These are phyloP conservation scores for Podospora sp. DNA, from an alignment of 495 filamentous ascomycete genomes.

Conservation along the genomic window DNA sequence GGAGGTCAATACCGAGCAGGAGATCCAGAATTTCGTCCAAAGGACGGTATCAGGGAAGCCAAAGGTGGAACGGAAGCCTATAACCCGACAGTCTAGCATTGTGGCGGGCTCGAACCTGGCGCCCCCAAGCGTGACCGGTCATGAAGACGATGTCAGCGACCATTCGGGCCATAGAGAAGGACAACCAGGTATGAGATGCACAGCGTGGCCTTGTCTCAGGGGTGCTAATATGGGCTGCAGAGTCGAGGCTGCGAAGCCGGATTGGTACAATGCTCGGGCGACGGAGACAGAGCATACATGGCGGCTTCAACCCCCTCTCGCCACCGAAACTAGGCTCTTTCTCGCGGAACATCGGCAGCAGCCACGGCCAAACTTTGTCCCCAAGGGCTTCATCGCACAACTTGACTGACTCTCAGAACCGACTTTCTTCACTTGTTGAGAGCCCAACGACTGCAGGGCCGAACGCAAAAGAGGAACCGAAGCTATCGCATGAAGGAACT, in stretches of 20 bases:
- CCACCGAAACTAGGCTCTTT: constrained; percentile 55
- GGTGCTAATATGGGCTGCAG: constrained; percentile 27
- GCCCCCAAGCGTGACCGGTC: constrained; percentile 32
- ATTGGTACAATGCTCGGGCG: constrained; percentile 81
- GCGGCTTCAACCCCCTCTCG: constrained; percentile 51
- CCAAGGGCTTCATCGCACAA: constrained; percentile 58
- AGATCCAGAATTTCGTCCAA: constrained; percentile 82
- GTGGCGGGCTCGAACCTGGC: constrained; percentile 36
- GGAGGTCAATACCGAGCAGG: constrained; percentile 83
- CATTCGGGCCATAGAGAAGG: constrained; percentile 57
- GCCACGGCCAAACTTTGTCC: constrained; percentile 51
- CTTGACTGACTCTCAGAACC: constrained; percentile 53
- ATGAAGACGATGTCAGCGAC: constrained; percentile 66
- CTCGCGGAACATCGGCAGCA: constrained; percentile 53
- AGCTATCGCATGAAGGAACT: constrained; percentile 46
- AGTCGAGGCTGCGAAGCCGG: constrained; percentile 61
- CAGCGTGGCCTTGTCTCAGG: background rate
- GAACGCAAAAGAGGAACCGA: constrained; percentile 32
- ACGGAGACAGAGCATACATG: constrained; percentile 61
- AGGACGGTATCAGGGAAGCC: constrained; percentile 53
- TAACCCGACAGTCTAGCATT: constrained; percentile 44
- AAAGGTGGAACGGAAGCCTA: constrained; percentile 47
- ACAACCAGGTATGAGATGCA: constrained; percentile 46
- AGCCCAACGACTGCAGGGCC: constrained; percentile 39
- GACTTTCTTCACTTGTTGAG: constrained; percentile 56